A percentile compares a stretch with the other conserved stretches of the same genome.
Evolutionary conservation across 2,329 filamentous ascomycete species (phyloP).

Genomic region (Colletotrichum chrysophilum): DNA sequence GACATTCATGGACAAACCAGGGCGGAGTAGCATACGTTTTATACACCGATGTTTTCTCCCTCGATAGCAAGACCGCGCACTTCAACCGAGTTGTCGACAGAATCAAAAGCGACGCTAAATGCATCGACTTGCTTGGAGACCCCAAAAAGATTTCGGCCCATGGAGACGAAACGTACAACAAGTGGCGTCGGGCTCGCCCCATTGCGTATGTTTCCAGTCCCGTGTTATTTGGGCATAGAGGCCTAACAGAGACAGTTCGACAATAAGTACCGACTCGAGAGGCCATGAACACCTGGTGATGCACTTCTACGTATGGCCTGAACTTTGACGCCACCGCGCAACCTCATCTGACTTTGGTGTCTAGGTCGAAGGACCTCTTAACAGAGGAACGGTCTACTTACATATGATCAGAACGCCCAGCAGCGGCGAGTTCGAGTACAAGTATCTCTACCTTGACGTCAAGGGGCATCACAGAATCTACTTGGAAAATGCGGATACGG

Average conservation of each 20-base stretch:
- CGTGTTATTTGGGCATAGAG: not conserved
- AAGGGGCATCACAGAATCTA: slow-evolving; percentile 71
- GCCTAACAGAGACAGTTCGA: slow-evolving; percentile 58
- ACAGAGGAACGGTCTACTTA: slow-evolving; percentile 74
- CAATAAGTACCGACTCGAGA: slow-evolving; percentile 70
- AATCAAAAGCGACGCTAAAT: slow-evolving; percentile 75
- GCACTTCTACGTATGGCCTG: slow-evolving; percentile 74
- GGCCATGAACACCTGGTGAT: slow-evolving; percentile 84
- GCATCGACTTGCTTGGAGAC: slow-evolving; percentile 76
- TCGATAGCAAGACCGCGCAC: slow-evolving; percentile 83
- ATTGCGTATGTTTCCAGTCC: slow-evolving; percentile 53
- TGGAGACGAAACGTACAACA: slow-evolving; percentile 81
- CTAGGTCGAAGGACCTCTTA: slow-evolving; percentile 78
- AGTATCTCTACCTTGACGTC: slow-evolving; percentile 81
- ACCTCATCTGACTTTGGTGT: not conserved
- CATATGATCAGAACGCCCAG: slow-evolving; percentile 76
- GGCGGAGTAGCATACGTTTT: slow-evolving; percentile 79
- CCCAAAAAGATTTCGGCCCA: slow-evolving; percentile 77
- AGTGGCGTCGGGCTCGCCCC: slow-evolving; percentile 75
- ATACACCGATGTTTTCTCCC: slow-evolving; percentile 82
- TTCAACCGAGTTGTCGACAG: slow-evolving; percentile 87
- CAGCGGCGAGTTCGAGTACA: slow-evolving; percentile 75
- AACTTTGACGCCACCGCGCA: not conserved
- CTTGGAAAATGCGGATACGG: slow-evolving; percentile 64
- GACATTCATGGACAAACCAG: slow-evolving; percentile 42